Base-by-base conservation (phyloP, 352 stramenopile species). In the Blastocystis sp. region DNA sequence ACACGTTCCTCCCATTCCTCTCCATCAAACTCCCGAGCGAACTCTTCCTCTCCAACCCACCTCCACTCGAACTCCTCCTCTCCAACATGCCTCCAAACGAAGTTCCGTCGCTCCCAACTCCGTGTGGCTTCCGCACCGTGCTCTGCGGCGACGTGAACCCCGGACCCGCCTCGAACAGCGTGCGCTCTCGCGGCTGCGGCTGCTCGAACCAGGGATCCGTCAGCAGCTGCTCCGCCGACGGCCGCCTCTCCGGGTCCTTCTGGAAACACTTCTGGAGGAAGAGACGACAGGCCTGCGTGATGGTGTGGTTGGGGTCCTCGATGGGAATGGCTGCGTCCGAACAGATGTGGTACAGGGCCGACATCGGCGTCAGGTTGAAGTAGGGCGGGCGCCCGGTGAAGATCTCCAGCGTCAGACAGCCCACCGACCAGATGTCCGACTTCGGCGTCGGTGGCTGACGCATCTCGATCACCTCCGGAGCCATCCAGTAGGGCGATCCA, bases 401-500 rank as follows among this genome's bases (percentile, higher is more conserved):
- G 84, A 99, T 92, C 88, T 99, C 96, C 75, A 93, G 97, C 42
- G 98, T 90, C 75, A 95, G 97, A 76, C 94, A 96, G 61, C 94
- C 93, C 73, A 98, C 90, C 90, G 91, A 96, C 96, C 96, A 99
- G 81, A 98, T 92, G 91, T 99, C 96, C 89, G 98, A 93, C 65
- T 93, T 73, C 8, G 73, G 16, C 7, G 73, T 84, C 0, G 73
- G 59, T 4, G 54, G 29, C 40, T 95, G 89, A n/a, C n/a, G n/a
- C 54, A 92, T 92, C 54, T 95, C 87, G 84, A 95, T 91, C 51
- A 95, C 93, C 89, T 98, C 95, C 0, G 95, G 96, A 24, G 96
- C 94, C 69, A 96, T 93, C 89, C 99, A 99, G 88, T 97, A 99
- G 36, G 95, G 91, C 78, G 93, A 97, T n/a, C 98, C 96, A 8